Percentiles rank a stretch among this genome's conserved stretches.
phyloP scores from a whole-genome alignment of 345 rosid species.

The Populus nigra region DNA sequence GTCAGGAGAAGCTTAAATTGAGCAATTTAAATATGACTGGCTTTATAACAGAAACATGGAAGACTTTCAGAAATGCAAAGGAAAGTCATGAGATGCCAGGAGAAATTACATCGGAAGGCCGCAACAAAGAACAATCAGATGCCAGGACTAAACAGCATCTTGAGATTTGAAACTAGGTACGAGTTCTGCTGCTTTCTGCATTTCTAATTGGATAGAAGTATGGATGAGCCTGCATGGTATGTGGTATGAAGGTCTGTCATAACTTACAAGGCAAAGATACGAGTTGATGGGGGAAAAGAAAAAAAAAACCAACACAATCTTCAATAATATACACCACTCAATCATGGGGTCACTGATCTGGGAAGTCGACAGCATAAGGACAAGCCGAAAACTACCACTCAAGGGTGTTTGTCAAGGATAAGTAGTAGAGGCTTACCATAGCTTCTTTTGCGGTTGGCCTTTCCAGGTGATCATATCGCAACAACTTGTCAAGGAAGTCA shows the following conservation, averaged over 20 bases:
- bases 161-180: constrained; percentile 31
- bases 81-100: no score
- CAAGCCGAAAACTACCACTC: background rate
- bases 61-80: constrained; percentile 1
- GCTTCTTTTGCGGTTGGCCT: constrained; percentile 99
- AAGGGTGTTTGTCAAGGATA: background rate
- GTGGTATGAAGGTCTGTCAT: background rate
- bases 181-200: constrained; percentile 80
- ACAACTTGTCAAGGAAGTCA: constrained; percentile 92
- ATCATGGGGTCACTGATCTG: no score
- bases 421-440: constrained; percentile 48
- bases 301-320: background rate
- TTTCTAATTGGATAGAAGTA: constrained; percentile 82
- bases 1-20: background rate
- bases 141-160: constrained; percentile 18
- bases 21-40: constrained; percentile 4
- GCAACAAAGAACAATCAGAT: constrained; percentile 5
- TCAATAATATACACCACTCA: background rate
- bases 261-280: background rate
- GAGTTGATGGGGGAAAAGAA: background rate
- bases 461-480: constrained; percentile 94
- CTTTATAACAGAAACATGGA: constrained; percentile 9
- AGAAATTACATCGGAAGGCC: constrained; percentile 6
- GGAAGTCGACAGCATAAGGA: no score
- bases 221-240: constrained; percentile 71